Conservation (phyloP, 257 asterid genomes). For the Capsicum baccatum region DNA sequence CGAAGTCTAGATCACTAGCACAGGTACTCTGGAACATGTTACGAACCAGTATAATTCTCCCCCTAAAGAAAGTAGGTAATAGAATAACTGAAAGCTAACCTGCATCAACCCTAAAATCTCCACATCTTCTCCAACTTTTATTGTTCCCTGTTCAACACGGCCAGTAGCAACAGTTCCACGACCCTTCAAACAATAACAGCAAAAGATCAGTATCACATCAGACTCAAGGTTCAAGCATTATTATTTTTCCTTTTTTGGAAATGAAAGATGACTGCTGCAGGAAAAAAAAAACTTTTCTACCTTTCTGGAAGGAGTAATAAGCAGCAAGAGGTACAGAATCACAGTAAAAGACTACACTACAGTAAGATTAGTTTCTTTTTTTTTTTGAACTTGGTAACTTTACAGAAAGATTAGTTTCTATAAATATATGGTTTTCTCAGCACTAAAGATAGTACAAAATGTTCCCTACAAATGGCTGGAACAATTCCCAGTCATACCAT, state of each 20-base stretch:
- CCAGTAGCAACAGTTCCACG: slow-evolving; percentile 99
- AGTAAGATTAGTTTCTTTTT: no score
- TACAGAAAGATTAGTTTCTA: not conserved
- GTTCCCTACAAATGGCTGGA: not conserved
- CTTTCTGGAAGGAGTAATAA: no score
- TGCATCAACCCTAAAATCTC: slow-evolving; percentile 87
- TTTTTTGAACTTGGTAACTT: no score
- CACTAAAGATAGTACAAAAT: not conserved
- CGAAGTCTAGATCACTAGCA: not conserved
- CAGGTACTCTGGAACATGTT: not conserved
- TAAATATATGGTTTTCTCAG: not conserved
- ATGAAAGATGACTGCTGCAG: not conserved
- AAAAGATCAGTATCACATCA: slow-evolving; percentile 19
- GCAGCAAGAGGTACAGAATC: no score
- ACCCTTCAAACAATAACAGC: slow-evolving; percentile 56
- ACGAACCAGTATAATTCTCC: slow-evolving; percentile 2
- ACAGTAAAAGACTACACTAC: no score
- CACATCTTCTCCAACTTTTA: slow-evolving; percentile 94
- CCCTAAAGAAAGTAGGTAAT: not conserved
- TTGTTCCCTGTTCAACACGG: slow-evolving; percentile 90
- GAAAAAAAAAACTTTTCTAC: no score
- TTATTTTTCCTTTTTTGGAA: not conserved
- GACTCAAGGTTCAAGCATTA: not conserved
- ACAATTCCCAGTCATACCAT: not conserved
- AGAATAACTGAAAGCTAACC: slow-evolving; percentile 44